These are phyloP conservation scores for Oryza glumipatula DNA, from an alignment of 176 grass and related monocot species.

Conservation along the genomic window DNA sequence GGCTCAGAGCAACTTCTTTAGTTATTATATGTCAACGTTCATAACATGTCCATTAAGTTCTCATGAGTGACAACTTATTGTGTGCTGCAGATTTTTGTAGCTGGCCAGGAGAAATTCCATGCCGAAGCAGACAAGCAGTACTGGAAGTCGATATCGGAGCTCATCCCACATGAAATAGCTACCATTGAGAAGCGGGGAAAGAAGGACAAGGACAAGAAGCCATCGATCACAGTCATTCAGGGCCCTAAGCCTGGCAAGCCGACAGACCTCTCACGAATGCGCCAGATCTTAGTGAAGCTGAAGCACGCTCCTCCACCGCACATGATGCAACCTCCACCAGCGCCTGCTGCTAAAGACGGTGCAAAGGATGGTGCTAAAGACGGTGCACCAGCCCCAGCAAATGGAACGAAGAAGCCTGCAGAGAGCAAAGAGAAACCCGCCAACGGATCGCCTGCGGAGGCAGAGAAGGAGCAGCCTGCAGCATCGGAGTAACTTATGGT, in stretches of 20 bases:
- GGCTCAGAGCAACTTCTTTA: background rate
- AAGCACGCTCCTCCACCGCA: constrained; percentile 82
- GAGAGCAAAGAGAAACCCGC: constrained; percentile 40
- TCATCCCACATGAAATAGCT: constrained; percentile 89
- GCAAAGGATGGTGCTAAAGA: constrained; percentile 42
- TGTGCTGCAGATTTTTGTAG: constrained; percentile 59
- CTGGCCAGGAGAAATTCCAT: constrained; percentile 84
- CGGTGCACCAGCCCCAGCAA: constrained; percentile 28
- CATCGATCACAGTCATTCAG: constrained; percentile 74
- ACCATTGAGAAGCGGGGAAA: constrained; percentile 83
- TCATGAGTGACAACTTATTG: background rate
- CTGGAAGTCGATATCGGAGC: constrained; percentile 92
- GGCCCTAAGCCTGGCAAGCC: constrained; percentile 94
- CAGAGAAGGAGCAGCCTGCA: constrained; percentile 46
- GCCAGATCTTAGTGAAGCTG: constrained; percentile 81
- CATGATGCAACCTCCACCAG: constrained; percentile 72
- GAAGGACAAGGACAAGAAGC: constrained; percentile 92
- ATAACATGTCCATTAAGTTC: background rate
- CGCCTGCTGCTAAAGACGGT: constrained; percentile 46
- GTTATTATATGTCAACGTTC: background rate
- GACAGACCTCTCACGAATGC: constrained; percentile 86
- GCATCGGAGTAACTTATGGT: constrained; percentile 41
- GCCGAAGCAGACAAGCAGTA: constrained; percentile 76
- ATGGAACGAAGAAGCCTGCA: constrained; percentile 42
- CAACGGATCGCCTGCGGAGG: constrained; percentile 6